Evolutionary conservation across 768 basidiomycete genomes (phyloP), one percentile per base, ranked within the genome.

Genomic region (Cantharellus anzutake): DNA sequence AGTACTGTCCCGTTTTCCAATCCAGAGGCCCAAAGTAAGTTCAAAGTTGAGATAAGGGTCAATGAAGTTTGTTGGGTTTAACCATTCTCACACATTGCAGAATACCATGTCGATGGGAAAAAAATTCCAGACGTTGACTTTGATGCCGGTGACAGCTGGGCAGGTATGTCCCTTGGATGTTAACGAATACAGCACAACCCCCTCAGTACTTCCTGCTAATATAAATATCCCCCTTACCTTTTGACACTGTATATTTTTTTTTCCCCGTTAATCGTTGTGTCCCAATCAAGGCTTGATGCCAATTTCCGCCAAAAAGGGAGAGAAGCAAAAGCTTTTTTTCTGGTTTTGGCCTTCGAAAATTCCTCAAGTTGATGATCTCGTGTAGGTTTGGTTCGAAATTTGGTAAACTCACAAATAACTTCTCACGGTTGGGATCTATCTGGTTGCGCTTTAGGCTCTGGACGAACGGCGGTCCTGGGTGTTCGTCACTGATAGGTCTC

Each of bases 301-400:
- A 20, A 41, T 61, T 38, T 38, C 35, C 57, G 20, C 20, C 14
- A 38, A 4, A 40, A 16, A 42, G 5, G 39, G 44, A 14, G 60
- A 61, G 60, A 61, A 41, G n/a, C 39, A 48, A 44, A 50, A 61
- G 37, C 57, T 61, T 3, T 61, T 58, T 56, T 61, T 61, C 41
- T 61, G 60, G 60, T 57, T 57, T 37, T 57, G 5, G 5, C 56
- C 56, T 11, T 5, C 56, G 39, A 57, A 57, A 41, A 38, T 41
- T 41, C 5, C 35, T 35, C 14, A 57, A 5, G 14, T 37, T 37
- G 35, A 57, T 35, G 56, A 57, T 42, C 52, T 55, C 14, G 52
- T 55, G 52, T 55, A 37, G 7, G 52, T 55, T 7, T 55, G 44
- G 11, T 29, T 29, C 44, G 11, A 11, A 48, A 29, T 48, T 48